These are phyloP conservation scores for Euryodendron excelsum DNA, from an alignment of 148 eudicot species.

Conservation along the genomic window DNA sequence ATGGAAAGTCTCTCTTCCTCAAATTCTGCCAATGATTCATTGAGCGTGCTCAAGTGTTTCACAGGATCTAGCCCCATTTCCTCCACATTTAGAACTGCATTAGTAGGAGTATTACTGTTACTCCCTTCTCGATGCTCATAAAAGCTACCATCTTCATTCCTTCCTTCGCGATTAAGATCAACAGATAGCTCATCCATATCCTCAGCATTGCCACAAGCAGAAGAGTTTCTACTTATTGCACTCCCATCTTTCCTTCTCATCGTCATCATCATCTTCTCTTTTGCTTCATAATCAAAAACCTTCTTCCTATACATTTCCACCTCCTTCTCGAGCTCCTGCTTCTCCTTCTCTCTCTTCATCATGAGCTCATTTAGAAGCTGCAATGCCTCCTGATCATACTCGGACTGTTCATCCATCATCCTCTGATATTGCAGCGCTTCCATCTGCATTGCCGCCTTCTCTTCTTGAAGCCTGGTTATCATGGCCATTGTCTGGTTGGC, in stretches of 20 bases:
- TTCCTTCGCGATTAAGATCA: background rate
- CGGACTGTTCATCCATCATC: conserved; percentile 88
- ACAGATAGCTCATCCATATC: conserved; percentile 8
- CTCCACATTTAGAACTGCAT: conserved; percentile 10
- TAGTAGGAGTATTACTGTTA: conserved; percentile 9
- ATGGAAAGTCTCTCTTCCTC: conserved; percentile 42
- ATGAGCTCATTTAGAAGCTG: conserved; percentile 68
- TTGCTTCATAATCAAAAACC: conserved; percentile 43
- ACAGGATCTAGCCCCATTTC: conserved; percentile 29
- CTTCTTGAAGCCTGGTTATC: conserved; percentile 77
- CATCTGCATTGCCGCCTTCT: conserved; percentile 77
- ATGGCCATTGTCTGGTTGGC: conserved; percentile 80
- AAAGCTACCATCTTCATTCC: conserved; percentile 12
- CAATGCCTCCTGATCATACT: conserved; percentile 86
- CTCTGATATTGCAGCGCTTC: conserved; percentile 77
- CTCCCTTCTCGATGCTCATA: conserved; percentile 2
- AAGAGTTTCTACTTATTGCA: conserved; percentile 11
- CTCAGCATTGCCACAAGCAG: conserved; percentile 7
- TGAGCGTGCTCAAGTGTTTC: conserved; percentile 34
- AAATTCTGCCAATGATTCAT: conserved; percentile 32
- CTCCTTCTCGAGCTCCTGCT: conserved; percentile 62
- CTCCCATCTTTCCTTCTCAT: conserved; percentile 2
- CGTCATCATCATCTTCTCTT: conserved; percentile 11
- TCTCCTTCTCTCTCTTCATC: conserved; percentile 62
- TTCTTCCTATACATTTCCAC: conserved; percentile 52